Conservation (phyloP, 2,329 filamentous ascomycete genomes). For the Chrysoporthe deuterocubensis region DNA sequence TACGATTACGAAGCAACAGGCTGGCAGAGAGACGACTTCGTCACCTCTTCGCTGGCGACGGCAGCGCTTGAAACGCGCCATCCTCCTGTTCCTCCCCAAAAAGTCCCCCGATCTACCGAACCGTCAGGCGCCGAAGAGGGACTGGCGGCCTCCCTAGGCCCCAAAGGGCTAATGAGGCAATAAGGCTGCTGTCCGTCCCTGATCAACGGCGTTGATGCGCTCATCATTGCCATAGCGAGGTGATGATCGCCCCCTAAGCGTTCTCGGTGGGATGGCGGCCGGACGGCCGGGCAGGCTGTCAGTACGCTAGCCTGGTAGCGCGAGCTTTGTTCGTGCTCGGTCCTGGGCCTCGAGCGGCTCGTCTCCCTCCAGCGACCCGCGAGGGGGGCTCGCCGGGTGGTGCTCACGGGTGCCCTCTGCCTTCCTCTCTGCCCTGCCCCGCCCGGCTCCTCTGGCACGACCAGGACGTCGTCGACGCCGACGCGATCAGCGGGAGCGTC, state of each 20-base stretch:
- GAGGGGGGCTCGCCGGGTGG: no score
- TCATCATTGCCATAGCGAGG: constrained; percentile 10
- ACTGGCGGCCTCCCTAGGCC: constrained; percentile 8
- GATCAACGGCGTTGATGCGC: constrained; percentile 10
- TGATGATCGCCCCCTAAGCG: constrained; percentile 7
- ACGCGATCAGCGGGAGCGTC: neutral
- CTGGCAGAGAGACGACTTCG: constrained; percentile 10
- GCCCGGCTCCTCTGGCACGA: constrained; percentile 1
- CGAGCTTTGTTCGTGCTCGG: constrained; percentile 6
- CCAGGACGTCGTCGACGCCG: neutral
- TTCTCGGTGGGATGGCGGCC: constrained; percentile 1
- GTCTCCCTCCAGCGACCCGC: neutral
- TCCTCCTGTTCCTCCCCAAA: neutral
- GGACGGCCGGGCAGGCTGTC: neutral
- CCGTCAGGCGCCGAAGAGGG: neutral
- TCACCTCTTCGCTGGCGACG: neutral
- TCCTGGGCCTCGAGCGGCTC: no score
- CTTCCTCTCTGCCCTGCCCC: neutral
- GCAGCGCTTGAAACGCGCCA: constrained; percentile 15
- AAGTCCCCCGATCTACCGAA: constrained; percentile 1
- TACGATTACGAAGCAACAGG: neutral
- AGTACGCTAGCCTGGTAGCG: neutral
- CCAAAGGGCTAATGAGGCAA: neutral
- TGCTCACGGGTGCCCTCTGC: neutral
- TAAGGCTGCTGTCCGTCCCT: constrained; percentile 2